Percentiles rank a stretch among this genome's conserved stretches.
phyloP scores from a whole-genome alignment of 345 rosid species.

The Citrus australasica region DNA sequence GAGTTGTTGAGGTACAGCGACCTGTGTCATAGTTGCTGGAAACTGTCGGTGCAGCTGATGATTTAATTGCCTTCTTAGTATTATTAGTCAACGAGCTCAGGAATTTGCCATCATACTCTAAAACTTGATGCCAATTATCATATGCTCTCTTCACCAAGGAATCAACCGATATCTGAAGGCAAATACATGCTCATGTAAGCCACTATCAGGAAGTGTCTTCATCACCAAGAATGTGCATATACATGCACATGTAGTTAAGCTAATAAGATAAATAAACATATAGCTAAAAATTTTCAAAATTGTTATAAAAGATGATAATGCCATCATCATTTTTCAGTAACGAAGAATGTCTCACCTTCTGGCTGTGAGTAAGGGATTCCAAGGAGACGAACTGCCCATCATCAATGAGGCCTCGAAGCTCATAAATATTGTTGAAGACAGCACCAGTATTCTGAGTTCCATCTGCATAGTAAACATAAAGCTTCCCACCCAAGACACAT shows the following conservation, averaged over 20 bases:
- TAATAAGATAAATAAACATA: neutral
- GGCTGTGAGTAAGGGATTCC: constrained; percentile 69
- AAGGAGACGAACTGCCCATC: constrained; percentile 67
- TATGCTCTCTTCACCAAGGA: constrained; percentile 79
- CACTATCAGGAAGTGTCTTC: neutral
- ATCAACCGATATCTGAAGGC: constrained; percentile 71
- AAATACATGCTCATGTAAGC: constrained; percentile 11
- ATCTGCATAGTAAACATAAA: constrained; percentile 69
- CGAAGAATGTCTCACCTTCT: constrained; percentile 51
- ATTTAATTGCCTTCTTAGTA: constrained; percentile 33
- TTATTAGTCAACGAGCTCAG: constrained; percentile 47
- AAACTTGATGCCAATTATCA: constrained; percentile 84
- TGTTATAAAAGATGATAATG: neutral
- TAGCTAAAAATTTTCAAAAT: neutral
- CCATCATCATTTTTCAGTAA: neutral
- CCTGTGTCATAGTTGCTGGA: constrained; percentile 26
- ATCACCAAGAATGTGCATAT: neutral
- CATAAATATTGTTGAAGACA: constrained; percentile 80
- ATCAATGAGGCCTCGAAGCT: constrained; percentile 76
- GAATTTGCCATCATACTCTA: constrained; percentile 76
- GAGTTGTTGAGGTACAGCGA: constrained; percentile 16
- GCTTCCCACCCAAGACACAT: constrained; percentile 77
- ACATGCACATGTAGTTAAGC: neutral
- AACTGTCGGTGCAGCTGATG: constrained; percentile 21
- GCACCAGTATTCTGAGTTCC: constrained; percentile 52